Evolutionary conservation across 371 early-diverging fungal species (phyloP), one percentile per base, ranked within the genome.

Genomic region (Mortierella sp.): DNA sequence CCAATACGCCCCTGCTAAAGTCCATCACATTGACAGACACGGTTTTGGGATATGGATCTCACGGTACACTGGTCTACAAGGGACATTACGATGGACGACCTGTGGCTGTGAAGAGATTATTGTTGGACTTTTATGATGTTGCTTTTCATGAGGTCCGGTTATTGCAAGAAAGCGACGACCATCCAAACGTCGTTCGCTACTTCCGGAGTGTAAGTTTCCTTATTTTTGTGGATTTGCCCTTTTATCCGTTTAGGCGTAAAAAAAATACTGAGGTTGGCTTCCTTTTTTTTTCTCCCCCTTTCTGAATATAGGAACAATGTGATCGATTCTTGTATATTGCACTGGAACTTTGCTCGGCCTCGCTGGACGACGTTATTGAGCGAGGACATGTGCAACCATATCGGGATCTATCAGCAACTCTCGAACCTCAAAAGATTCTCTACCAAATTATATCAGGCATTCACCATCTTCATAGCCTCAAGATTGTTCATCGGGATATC

Each of bases 131-230:
- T 83, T 96, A 96, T 69, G 95, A 95, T 57, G 90, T 97, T 2
- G 99, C 97, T 0, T 88, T 91, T 62, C 96, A 96, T 71, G 99
- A 99, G 81, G 96, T 98, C 21, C 84, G 90, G 58, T 83, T 96
- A 18, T 82, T 99, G 44, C 94, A 95, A 75, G 96, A 97, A 80
- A 92, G 93, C 62, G 98, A 98, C 69, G 89, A 93, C 65, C 98
- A 99, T 75, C 95, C 97, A 2, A 98, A 99, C 73, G 97, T 99
- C 0, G 92, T 98, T 14, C 90, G 98, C n/a, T 99, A 99, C 80
- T 97, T 90, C 81, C 95, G 91, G 74, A 93, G 91, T 77, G 77
- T 76, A 76, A 68, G 74, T 70, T 37, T 59, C 19, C 26, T 18
- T 52, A 29, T 57, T 61, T 37, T 82, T 30, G 15, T 73, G 37